Conservation (phyloP, 2,329 filamentous ascomycete species). For the Aurifilum marmelostoma region DNA sequence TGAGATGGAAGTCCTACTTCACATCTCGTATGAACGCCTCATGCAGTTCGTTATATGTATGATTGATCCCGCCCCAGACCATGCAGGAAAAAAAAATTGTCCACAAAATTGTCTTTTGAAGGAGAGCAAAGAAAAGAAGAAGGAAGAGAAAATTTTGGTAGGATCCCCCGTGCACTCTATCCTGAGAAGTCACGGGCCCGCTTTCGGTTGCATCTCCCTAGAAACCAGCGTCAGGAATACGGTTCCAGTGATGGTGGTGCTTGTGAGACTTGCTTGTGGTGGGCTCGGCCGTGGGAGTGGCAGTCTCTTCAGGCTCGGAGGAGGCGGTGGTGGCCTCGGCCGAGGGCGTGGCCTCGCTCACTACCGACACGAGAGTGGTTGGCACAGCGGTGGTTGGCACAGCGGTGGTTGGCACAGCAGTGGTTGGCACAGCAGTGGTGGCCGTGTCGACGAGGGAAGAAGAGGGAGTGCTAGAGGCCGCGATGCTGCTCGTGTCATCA, state of each 20-base stretch:
- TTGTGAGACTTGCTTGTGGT: constrained; percentile 5
- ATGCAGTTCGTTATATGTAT: background rate
- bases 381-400: background rate
- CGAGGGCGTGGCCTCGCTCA: background rate
- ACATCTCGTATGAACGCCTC: background rate
- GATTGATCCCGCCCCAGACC: background rate
- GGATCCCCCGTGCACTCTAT: background rate
- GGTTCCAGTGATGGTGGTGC: background rate
- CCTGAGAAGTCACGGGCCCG: background rate
- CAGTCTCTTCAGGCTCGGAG: background rate
- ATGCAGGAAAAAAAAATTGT: background rate
- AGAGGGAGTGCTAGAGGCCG: background rate
- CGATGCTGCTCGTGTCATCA: background rate
- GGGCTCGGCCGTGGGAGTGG: background rate
- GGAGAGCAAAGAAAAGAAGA: too few relatives aligned
- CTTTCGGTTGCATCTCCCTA: constrained; percentile 1
- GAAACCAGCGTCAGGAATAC: background rate
- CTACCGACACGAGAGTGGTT: background rate
- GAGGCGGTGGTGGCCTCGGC: background rate
- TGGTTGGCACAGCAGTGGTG: background rate
- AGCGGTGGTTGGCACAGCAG: too few relatives aligned
- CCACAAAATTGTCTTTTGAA: too few relatives aligned
- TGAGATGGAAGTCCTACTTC: background rate
- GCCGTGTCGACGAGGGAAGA: background rate
- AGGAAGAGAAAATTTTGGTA: background rate